phyloP scores from a whole-genome alignment of 2,329 filamentous ascomycete species.

The Ophiostoma piceae region DNA sequence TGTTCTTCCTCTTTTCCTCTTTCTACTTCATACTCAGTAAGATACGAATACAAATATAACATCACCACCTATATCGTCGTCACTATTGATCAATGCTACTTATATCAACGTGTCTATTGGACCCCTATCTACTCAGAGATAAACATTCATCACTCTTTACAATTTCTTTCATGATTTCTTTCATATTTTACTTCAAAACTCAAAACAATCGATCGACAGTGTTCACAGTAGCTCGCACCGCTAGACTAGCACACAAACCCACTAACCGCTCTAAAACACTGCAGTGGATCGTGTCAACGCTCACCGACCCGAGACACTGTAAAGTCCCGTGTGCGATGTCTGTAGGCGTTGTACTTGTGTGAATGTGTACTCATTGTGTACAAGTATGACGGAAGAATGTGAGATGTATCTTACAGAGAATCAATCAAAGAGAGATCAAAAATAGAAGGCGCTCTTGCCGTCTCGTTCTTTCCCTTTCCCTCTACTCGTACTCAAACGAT shows the following conservation, averaged over 20 bases:
- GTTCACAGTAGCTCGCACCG: neutral
- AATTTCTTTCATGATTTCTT: too few relatives aligned
- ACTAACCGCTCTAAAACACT: constrained; percentile 10
- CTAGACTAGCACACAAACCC: neutral
- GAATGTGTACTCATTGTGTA: neutral
- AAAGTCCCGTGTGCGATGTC: neutral
- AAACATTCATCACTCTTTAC: too few relatives aligned
- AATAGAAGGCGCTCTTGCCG: too few relatives aligned
- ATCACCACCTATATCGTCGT: neutral
- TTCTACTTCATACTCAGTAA: too few relatives aligned
- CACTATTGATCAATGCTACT: neutral
- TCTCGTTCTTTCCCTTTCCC: too few relatives aligned
- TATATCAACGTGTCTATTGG: neutral
- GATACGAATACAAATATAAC: neutral
- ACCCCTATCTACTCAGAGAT: neutral
- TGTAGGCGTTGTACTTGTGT: too few relatives aligned
- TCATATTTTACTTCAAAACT: too few relatives aligned
- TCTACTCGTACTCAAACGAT: too few relatives aligned
- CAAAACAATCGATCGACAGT: neutral
- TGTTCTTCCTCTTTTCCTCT: too few relatives aligned
- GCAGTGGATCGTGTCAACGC: constrained; percentile 13
- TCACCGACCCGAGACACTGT: constrained; percentile 6
- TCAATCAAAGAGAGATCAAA: too few relatives aligned
- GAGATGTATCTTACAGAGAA: too few relatives aligned
- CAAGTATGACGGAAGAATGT: neutral